Conservation (phyloP, 1,139 yeast species). For the Suhomyces coccinellae region DNA sequence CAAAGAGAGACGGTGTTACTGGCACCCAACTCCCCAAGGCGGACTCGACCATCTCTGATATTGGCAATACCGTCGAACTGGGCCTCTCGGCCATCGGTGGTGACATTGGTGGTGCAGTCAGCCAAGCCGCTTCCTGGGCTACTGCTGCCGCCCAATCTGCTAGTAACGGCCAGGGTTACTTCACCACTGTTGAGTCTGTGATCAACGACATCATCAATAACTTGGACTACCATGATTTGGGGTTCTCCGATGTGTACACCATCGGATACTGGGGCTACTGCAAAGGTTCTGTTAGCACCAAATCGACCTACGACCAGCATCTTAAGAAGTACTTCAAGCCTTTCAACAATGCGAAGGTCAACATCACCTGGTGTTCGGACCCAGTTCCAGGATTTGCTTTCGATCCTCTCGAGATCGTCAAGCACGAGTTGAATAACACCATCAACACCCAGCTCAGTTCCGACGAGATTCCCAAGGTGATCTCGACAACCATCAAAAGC, state of each 20-base stretch:
- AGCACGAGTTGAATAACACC: slow-evolving; percentile 38
- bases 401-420: slow-evolving; percentile 53
- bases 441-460: slow-evolving; percentile 29
- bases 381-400: slow-evolving; percentile 51
- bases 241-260: slow-evolving; percentile 61
- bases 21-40: slow-evolving; percentile 1
- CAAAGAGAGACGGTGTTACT: slow-evolving; percentile 7
- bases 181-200: slow-evolving; percentile 47
- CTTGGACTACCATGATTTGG: slow-evolving; percentile 33
- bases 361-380: slow-evolving; percentile 56
- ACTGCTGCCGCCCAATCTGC: not conserved
- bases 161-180: slow-evolving; percentile 28
- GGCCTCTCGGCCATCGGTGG: slow-evolving; percentile 2
- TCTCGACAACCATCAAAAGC: slow-evolving; percentile 22
- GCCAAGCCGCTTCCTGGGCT: not conserved
- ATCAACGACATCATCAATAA: slow-evolving; percentile 15
- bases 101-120: not conserved
- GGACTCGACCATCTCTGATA: slow-evolving; percentile 4
- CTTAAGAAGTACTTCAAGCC: slow-evolving; percentile 20
- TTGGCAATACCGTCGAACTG: slow-evolving; percentile 5
- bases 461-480: slow-evolving; percentile 17
- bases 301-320: slow-evolving; percentile 12
- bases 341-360: slow-evolving; percentile 37
- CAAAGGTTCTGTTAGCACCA: slow-evolving; percentile 41
- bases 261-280: slow-evolving; percentile 78